phyloP scores from a whole-genome alignment of 1,139 yeast species.

The Blastobotrys ciferrii region DNA sequence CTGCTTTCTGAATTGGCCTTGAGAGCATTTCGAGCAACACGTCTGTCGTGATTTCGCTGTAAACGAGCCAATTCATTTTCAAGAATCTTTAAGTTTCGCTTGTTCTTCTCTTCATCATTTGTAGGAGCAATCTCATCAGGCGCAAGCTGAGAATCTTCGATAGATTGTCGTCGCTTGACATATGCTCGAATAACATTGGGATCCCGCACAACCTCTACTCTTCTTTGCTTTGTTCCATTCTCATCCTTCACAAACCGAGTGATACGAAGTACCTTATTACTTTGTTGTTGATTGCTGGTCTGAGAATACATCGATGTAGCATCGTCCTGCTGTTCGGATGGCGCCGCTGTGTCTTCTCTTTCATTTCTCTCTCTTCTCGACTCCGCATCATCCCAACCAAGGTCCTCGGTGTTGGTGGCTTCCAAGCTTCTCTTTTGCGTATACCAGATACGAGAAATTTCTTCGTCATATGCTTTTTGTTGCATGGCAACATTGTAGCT shows the following conservation, averaged over 20 bases:
- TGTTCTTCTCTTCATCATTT: conserved; percentile 81
- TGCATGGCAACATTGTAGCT: conserved; percentile 81
- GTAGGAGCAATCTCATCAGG: conserved; percentile 72
- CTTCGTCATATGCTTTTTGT: conserved; percentile 90
- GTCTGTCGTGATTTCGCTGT: conserved; percentile 68
- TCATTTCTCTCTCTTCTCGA: conserved; percentile 43
- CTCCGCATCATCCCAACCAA: conserved; percentile 38
- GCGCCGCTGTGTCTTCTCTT: conserved; percentile 24
- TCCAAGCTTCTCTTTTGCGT: conserved; percentile 70
- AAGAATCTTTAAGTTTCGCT: conserved; percentile 70
- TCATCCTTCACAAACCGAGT: conserved; percentile 79
- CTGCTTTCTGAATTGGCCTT: conserved; percentile 38
- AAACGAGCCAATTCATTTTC: conserved; percentile 83
- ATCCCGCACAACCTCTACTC: conserved; percentile 74
- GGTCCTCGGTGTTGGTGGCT: conserved; percentile 36
- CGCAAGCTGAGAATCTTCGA: conserved; percentile 68
- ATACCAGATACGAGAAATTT: conserved; percentile 87
- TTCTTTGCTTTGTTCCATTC: conserved; percentile 83
- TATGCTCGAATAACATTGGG: conserved; percentile 87
- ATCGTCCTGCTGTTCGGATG: conserved; percentile 16
- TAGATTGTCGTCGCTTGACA: conserved; percentile 69
- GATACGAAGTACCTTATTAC: conserved; percentile 59
- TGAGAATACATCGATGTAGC: conserved; percentile 39
- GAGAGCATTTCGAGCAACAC: conserved; percentile 54
- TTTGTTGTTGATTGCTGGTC: conserved; percentile 25